Evolutionary conservation across 768 basidiomycete species (phyloP), one percentile per base, ranked within the genome.

Genomic region (Kwoniella dejecticola): DNA sequence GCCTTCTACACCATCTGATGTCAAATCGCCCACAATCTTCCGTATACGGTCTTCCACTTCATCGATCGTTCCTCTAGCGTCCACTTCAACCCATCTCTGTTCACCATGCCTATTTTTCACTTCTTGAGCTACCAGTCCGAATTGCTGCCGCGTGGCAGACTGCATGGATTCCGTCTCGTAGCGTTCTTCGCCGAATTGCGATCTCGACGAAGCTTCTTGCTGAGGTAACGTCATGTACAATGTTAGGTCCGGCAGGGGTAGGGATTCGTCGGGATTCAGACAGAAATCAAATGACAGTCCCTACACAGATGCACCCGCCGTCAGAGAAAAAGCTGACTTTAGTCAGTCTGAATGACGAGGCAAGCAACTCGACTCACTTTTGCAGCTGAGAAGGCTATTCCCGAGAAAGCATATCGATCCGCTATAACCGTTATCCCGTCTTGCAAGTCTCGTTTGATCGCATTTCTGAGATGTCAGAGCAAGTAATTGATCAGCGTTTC

Each of bases 351-450:
- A 49, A 13, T 17, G 23, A n/a, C n/a, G n/a, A n/a, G n/a, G n/a
- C n/a, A n/a, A n/a, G n/a, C n/a, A n/a, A n/a, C n/a, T n/a, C n/a
- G n/a, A 49, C 76, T 30, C 36, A 81, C 81, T 68, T 83, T 83
- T 48, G 82, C 81, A 42, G 80, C 78, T 2, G 82, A 81, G 68
- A 97, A 98, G 1, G 91, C 93, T 66, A 93, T 88, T 0, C 95
- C 95, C 2, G 94, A 98, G 80, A 97, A 98, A 0, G 93, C 90
- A 76, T 98, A 99, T 42, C 96, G 84, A 77, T 98, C 95, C 71
- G 90, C 91, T 45, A 99, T 79, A 72, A 99, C 81, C 0, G 85
- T 84, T 3, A 85, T 88, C 0, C 92, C 91, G 0, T 81, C 72
- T 0, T 77, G 77, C 2, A 96, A 82, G 23, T 85, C 80, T 4